These are phyloP conservation scores for Xylariaceae sp. DNA, from an alignment of 2,329 filamentous ascomycete genomes.

Conservation along the genomic window DNA sequence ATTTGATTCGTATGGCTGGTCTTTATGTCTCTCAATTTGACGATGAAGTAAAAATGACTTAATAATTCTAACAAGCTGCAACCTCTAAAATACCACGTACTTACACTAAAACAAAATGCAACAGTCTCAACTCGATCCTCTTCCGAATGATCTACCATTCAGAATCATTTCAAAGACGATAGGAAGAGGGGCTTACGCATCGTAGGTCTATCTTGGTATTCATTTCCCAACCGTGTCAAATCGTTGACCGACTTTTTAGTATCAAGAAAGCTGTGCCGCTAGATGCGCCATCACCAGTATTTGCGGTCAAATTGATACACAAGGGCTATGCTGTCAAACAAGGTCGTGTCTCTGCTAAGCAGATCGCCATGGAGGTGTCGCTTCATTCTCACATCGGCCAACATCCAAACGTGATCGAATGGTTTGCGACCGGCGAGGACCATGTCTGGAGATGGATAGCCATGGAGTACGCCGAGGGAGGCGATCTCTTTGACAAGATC, in stretches of 20 bases:
- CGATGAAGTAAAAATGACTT: constrained; percentile 10
- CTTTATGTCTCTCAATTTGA: not conserved
- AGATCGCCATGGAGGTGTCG: constrained; percentile 89
- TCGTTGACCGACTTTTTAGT: constrained; percentile 51
- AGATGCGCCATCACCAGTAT: constrained; percentile 73
- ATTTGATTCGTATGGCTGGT: not conserved
- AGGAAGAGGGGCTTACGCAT: constrained; percentile 95
- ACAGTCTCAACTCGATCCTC: constrained; percentile 86
- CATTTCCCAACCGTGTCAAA: constrained; percentile 11
- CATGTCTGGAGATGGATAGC: constrained; percentile 92
- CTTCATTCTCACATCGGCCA: constrained; percentile 87
- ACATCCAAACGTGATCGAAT: constrained; percentile 93
- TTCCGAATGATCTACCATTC: constrained; percentile 87
- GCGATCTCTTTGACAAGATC: constrained; percentile 98
- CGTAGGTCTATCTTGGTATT: constrained; percentile 60
- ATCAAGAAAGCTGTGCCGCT: constrained; percentile 92
- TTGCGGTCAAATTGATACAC: constrained; percentile 98
- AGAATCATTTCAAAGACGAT: constrained; percentile 96
- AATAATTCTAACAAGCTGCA: not conserved
- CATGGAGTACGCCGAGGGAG: constrained; percentile 95
- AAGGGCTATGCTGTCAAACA: constrained; percentile 91
- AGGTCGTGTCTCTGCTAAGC: constrained; percentile 86
- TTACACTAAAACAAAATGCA: constrained; percentile 51
- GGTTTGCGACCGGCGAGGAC: constrained; percentile 88
- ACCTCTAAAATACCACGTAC: not conserved